phyloP scores from a whole-genome alignment of 352 stramenopile genomes.

The Globisporangium viniferum region DNA sequence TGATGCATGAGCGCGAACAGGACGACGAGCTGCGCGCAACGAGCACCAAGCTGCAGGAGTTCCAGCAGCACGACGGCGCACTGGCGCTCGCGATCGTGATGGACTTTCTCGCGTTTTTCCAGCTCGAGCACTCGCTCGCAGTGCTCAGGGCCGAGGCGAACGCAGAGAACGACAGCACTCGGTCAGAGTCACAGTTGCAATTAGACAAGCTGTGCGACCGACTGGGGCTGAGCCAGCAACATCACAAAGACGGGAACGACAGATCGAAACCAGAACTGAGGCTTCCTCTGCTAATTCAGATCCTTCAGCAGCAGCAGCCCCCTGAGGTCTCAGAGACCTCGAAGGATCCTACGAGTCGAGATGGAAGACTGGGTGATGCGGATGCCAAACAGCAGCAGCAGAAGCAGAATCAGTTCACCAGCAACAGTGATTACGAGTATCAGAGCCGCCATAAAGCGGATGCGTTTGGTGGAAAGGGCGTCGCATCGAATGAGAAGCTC shows the following conservation, averaged over 20 bases:
- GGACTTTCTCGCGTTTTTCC: conserved; percentile 58
- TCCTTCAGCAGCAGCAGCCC: conserved; percentile 12
- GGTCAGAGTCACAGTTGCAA: neutral
- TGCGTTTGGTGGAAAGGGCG: neutral
- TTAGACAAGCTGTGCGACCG: conserved; percentile 15
- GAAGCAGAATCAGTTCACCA: neutral
- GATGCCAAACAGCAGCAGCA: neutral
- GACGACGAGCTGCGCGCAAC: conserved; percentile 9
- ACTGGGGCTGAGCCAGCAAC: conserved; percentile 1
- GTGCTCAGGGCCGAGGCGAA: conserved; percentile 51
- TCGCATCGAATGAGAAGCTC: neutral
- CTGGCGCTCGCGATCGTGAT: conserved; percentile 49
- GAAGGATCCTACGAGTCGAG: neutral
- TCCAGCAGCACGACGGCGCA: conserved; percentile 26
- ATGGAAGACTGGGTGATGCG: neutral
- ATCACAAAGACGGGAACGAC: neutral
- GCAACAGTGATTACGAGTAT: neutral
- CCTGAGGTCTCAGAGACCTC: neutral
- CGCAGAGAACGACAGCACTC: neutral
- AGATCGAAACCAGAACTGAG: neutral
- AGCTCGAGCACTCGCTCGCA: conserved; percentile 50
- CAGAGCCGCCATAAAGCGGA: neutral
- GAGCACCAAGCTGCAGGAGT: conserved; percentile 12
- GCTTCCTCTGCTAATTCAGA: conserved; percentile 27
- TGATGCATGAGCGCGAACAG: conserved; percentile 51